Conservation (phyloP, 495 filamentous ascomycete genomes). For the Aspergillus mulundensis region DNA sequence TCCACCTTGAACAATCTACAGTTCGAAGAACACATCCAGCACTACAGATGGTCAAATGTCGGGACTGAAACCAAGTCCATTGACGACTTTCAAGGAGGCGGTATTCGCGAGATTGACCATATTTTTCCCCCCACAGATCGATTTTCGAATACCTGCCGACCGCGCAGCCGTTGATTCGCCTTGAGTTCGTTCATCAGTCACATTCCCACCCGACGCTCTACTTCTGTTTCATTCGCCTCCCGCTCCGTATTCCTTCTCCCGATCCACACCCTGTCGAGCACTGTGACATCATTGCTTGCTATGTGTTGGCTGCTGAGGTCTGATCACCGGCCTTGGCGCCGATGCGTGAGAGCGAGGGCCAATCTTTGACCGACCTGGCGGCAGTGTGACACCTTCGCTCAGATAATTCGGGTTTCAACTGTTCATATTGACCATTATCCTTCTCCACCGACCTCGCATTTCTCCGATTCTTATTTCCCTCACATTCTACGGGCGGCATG, state of each 20-base stretch:
- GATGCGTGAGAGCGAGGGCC: slow-evolving; percentile 12
- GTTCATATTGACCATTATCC: slow-evolving; percentile 20
- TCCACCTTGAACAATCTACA: not conserved
- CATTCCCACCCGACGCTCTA: not conserved
- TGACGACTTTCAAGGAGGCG: not conserved
- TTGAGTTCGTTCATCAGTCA: not conserved
- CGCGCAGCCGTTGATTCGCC: slow-evolving; percentile 1
- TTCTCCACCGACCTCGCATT: not conserved
- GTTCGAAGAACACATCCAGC: not conserved
- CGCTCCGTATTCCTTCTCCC: not conserved
- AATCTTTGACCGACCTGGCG: slow-evolving; percentile 2
- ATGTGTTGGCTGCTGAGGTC: slow-evolving; percentile 12
- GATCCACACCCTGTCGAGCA: not conserved
- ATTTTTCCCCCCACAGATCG: not conserved
- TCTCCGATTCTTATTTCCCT: slow-evolving; percentile 4
- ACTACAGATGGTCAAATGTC: not conserved
- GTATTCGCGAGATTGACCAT: not conserved
- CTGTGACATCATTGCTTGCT: slow-evolving; percentile 18
- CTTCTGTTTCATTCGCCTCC: slow-evolving; percentile 1
- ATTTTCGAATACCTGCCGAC: not conserved
- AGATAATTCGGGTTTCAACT: slow-evolving; percentile 16
- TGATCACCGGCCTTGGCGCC: slow-evolving; percentile 12
- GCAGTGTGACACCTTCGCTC: slow-evolving; percentile 9
- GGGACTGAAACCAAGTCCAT: not conserved
- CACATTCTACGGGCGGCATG: slow-evolving; percentile 16